phyloP scores from a whole-genome alignment of 306 rosid species.

The Quercus ilex region DNA sequence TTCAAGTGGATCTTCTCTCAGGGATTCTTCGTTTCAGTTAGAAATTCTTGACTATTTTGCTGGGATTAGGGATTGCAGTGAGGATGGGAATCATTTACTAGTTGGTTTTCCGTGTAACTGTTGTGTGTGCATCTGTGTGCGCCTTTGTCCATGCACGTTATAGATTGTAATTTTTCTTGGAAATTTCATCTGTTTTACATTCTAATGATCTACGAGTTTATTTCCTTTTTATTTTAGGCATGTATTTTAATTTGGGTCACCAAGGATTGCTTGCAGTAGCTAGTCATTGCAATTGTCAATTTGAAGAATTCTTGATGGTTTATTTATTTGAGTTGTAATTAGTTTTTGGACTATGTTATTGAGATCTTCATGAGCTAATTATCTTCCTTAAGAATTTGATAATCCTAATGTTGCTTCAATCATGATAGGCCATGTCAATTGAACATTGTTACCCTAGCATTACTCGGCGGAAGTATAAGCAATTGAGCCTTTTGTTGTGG shows the following conservation, averaged over 20 bases:
- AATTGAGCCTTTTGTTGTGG: background rate
- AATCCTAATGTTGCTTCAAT: too few species aligned
- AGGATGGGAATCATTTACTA: background rate
- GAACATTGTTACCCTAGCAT: too few species aligned
- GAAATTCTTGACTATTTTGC: background rate
- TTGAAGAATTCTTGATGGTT: background rate
- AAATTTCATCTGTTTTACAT: background rate
- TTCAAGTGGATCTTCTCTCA: background rate
- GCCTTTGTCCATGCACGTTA: background rate
- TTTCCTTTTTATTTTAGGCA: background rate
- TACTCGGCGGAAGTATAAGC: background rate
- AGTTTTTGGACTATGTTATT: background rate
- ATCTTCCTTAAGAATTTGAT: background rate
- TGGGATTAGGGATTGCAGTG: background rate
- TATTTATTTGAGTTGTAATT: background rate
- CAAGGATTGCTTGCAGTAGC: background rate
- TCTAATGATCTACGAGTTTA: background rate
- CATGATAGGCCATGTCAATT: too few species aligned
- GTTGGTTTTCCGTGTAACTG: background rate
- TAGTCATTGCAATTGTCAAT: background rate
- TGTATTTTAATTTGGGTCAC: background rate
- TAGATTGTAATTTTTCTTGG: too few species aligned
- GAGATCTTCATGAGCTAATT: background rate
- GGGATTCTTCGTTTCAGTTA: background rate
- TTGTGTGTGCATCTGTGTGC: background rate